These are phyloP conservation scores for Kwoniella europaea DNA, from an alignment of 768 basidiomycete species.

Conservation along the genomic window DNA sequence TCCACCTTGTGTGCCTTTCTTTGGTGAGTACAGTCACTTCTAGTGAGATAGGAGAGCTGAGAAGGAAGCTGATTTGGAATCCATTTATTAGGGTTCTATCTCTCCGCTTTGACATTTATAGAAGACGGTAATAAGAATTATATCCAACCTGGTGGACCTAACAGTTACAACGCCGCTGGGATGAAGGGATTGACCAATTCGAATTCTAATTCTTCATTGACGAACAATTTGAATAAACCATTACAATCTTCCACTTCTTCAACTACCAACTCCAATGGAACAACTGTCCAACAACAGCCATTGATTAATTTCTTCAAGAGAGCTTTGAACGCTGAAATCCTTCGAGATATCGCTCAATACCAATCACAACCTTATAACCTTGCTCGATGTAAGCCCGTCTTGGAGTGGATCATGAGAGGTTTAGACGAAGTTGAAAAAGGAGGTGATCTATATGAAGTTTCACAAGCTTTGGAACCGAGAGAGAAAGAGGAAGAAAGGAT, in stretches of 20 bases:
- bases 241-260: conserved; percentile 11
- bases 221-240: conserved; percentile 7
- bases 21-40: conserved; percentile 66
- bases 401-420: conserved; percentile 76
- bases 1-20: conserved; percentile 95
- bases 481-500: conserved; percentile 97
- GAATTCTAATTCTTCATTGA: conserved; percentile 34
- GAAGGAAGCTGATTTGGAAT: background rate
- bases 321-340: conserved; percentile 92
- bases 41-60: background rate
- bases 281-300: conserved; percentile 19
- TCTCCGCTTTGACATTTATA: conserved; percentile 95
- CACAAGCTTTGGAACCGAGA: conserved; percentile 85
- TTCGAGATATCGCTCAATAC: conserved; percentile 95
- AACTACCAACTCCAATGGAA: background rate
- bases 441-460: conserved; percentile 70
- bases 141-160: conserved; percentile 56
- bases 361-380: conserved; percentile 91
- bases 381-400: conserved; percentile 68
- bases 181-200: conserved; percentile 34
- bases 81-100: conserved; percentile 76
- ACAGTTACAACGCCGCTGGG: background rate
- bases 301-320: conserved; percentile 96
- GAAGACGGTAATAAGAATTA: conserved; percentile 93
- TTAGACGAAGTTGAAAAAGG: conserved; percentile 67